Percentiles rank a stretch among this genome's conserved stretches.
These are phyloP conservation scores for Cyberlindnera saturnus DNA, from an alignment of 805 yeast genomes.

Conservation along the genomic window DNA sequence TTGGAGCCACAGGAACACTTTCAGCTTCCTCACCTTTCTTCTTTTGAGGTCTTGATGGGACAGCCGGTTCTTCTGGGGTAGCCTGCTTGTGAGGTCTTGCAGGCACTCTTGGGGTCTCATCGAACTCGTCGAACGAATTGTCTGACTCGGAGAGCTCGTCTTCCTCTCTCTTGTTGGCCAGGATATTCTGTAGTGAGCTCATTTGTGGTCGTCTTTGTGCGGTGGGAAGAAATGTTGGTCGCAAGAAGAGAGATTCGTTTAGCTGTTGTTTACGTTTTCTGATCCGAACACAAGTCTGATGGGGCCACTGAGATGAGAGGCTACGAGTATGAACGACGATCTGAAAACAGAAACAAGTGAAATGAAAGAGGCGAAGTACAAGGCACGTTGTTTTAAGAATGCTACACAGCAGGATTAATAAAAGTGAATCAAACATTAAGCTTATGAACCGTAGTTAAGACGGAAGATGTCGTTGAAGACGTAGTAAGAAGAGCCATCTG, in stretches of 20 bases:
- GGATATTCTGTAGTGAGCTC: conserved; percentile 3
- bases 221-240: not conserved
- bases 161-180: conserved; percentile 2
- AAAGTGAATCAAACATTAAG: not conserved
- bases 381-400: not conserved
- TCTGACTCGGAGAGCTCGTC: not conserved
- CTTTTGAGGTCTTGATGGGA: conserved; percentile 10
- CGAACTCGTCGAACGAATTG: conserved; percentile 1
- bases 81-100: not conserved
- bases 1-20: conserved; percentile 4
- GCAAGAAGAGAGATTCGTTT: not conserved
- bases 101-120: not conserved
- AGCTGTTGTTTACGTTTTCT: not conserved
- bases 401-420: not conserved
- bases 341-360: too few species aligned
- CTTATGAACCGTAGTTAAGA: conserved; percentile 68
- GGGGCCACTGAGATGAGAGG: too few species aligned
- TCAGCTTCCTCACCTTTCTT: not conserved
- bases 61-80: conserved; percentile 4
- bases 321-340: too few species aligned
- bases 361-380: too few species aligned
- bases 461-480: conserved; percentile 97
- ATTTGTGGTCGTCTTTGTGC: not conserved
- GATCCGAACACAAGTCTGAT: not conserved
- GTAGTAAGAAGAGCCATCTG: conserved; percentile 85